Percentiles rank a stretch among this genome's conserved stretches.
Evolutionary conservation across 768 basidiomycete species (phyloP).

Genomic region (Suillus decipiens): DNA sequence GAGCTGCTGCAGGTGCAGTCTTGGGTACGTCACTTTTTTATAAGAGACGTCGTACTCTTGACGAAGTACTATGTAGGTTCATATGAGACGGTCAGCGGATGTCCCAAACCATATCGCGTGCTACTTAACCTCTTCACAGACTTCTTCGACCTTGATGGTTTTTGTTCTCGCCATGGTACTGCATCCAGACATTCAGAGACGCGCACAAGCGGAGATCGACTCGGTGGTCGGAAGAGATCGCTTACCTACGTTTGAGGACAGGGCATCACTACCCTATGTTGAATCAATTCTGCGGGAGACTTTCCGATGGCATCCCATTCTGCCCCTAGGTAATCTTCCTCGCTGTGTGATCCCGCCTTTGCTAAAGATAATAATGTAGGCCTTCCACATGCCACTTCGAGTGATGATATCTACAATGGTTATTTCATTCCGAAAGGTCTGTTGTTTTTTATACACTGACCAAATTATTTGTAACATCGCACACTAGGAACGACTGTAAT

Average conservation of each 20-base stretch:
- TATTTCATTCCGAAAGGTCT: conserved; percentile 53
- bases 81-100: conserved; percentile 21
- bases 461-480: background rate
- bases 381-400: conserved; percentile 28
- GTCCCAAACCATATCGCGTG: background rate
- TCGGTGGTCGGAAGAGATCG: conserved; percentile 4
- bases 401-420: conserved; percentile 41
- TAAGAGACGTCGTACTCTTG: background rate
- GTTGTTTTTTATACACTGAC: background rate
- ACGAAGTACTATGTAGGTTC: conserved; percentile 16
- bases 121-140: conserved; percentile 11
- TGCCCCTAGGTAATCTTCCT: background rate
- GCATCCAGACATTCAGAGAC: conserved; percentile 16
- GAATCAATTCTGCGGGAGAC: conserved; percentile 7
- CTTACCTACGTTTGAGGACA: background rate
- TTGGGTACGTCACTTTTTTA: conserved; percentile 12
- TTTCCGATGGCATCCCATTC: background rate
- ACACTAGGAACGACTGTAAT: background rate
- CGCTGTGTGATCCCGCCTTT: background rate
- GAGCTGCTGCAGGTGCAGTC: conserved; percentile 15
- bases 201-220: conserved; percentile 21
- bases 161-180: conserved; percentile 9
- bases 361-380: background rate
- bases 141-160: conserved; percentile 13
- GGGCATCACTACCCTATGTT: background rate